Base-by-base conservation (phyloP, 495 filamentous ascomycete species). In the Arthonia radiata region DNA sequence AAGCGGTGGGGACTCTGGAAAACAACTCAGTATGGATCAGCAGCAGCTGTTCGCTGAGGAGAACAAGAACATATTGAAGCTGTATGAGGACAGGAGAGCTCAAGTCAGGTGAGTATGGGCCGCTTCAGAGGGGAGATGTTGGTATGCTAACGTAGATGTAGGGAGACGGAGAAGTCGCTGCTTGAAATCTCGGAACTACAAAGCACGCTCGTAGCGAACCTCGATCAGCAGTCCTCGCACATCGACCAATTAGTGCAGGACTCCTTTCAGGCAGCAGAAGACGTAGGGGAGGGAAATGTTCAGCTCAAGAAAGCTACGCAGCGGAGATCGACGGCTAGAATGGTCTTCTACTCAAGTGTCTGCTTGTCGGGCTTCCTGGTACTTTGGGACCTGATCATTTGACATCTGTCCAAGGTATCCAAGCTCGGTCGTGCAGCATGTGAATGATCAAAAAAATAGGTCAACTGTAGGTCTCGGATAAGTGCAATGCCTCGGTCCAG, bases 311-410 rank as follows among this genome's bases (percentile, higher is more conserved):
- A 71, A 39, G 83, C 82, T 21, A 64, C 65, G 4, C 67, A 81
- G 52, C 58, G 71, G 36, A 57, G 61, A 33, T 90, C 81, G 56
- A 71, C 79, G 19, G 86, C 86, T 15, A 69, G 70, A 39, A 73
- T 72, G 36, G 72, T 91, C 15, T 99, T 94, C 41, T 92, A 71
- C 50, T 75, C 70, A 8, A 80, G 79, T 4, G 67, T 72, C 15
- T 73, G 69, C 0, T 56, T 94, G 32, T 91, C 80, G 44, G 50
- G 64, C 2, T 70, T 72, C 39, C 56, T 99, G 31, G 57, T 99
- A 5, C 53, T 80, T n/a, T 99, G 81, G 78, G 86, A 99, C 61
- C 49, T 92, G 44, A 49, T 92, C 16, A 78, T 91, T 44, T 93
- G 51, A 32, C 26, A 42, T 16, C 39, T 36, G n/a, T 43, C 38